A percentile compares a stretch with the other conserved stretches of the same genome.
These are phyloP conservation scores for Solanum rostratum DNA, from an alignment of 257 asterid genomes.

Conservation along the genomic window DNA sequence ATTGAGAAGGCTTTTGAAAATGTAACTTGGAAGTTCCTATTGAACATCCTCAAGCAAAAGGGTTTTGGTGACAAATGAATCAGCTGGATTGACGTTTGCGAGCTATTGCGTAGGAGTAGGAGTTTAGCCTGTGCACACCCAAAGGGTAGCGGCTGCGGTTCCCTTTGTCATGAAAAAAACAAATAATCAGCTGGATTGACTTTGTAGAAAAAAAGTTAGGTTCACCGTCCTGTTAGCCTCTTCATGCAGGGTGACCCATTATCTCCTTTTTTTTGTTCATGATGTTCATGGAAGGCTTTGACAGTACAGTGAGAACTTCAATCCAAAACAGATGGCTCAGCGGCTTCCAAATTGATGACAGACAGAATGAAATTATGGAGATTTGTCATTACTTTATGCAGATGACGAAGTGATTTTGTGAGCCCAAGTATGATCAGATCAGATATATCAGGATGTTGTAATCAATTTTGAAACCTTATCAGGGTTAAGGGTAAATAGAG, in stretches of 20 bases:
- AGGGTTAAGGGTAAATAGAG: background rate
- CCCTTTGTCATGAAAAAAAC: too few species aligned
- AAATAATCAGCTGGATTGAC: too few species aligned
- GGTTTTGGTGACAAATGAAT: background rate
- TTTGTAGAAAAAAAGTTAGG: too few species aligned
- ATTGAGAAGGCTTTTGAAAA: background rate
- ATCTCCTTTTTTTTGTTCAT: background rate
- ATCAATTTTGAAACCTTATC: background rate
- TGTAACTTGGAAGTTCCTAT: background rate
- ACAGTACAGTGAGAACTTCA: background rate
- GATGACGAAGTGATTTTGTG: background rate
- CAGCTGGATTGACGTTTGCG: background rate
- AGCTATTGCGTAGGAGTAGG: too few species aligned
- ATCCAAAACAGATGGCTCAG: background rate
- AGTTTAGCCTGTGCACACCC: too few species aligned
- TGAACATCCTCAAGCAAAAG: background rate
- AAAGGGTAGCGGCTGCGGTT: too few species aligned
- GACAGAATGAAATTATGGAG: background rate
- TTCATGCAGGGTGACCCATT: background rate
- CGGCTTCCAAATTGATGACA: background rate
- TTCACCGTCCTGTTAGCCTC: too few species aligned
- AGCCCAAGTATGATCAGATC: background rate
- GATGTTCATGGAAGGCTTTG: background rate
- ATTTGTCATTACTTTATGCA: background rate
- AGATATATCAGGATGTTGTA: background rate